Conservation (phyloP, 2,329 filamentous ascomycete species). For the Claviceps sorghi region DNA sequence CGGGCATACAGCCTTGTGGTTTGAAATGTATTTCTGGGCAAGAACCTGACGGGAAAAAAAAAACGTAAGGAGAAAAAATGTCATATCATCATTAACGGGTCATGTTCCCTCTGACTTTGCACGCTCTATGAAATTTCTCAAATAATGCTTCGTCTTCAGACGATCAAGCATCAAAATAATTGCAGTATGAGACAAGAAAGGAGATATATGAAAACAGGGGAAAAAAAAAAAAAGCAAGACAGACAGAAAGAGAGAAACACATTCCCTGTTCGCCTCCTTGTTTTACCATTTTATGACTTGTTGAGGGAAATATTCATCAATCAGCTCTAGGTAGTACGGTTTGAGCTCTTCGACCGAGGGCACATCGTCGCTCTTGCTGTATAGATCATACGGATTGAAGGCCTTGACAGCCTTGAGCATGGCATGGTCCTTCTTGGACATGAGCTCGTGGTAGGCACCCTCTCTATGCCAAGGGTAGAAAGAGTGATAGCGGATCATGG, state of each 20-base stretch:
- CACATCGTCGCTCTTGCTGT: slow-evolving; percentile 77
- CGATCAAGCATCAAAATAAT: neutral
- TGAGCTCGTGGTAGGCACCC: slow-evolving; percentile 67
- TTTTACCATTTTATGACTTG: slow-evolving; percentile 24
- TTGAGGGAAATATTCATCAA: slow-evolving; percentile 28
- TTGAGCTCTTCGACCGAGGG: slow-evolving; percentile 66
- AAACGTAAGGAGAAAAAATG: neutral
- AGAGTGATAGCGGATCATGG: slow-evolving; percentile 87
- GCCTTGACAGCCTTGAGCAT: slow-evolving; percentile 71
- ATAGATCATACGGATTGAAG: slow-evolving; percentile 85
- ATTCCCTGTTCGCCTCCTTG: neutral
- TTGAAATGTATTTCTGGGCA: too few species aligned
- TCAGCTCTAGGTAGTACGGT: slow-evolving; percentile 29
- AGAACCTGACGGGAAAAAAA: neutral
- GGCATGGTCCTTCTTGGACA: slow-evolving; percentile 65
- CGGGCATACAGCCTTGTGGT: too few species aligned
- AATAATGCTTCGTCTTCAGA: neutral
- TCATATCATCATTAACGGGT: neutral
- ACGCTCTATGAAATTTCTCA: neutral
- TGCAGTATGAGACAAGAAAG: too few species aligned
- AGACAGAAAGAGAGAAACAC: neutral
- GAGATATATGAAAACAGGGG: neutral
- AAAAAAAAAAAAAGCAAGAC: neutral
- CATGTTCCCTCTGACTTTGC: neutral
- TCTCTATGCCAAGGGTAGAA: slow-evolving; percentile 87